phyloP scores from a whole-genome alignment of 179 eudicot genomes.

The Corrigiola litoralis region DNA sequence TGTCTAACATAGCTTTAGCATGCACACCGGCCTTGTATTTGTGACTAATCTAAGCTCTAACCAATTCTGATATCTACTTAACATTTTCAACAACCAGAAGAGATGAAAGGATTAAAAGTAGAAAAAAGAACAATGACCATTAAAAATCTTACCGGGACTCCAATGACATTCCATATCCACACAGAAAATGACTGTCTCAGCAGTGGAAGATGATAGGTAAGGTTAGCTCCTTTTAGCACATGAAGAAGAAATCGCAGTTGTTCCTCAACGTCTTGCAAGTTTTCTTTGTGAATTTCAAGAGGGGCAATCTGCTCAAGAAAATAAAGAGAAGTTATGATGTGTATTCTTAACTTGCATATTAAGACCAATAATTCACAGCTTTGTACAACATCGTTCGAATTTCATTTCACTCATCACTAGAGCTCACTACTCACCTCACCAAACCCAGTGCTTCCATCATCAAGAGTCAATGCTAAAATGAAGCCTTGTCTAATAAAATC shows the following conservation, averaged over 20 bases:
- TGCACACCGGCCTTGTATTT: too few species aligned
- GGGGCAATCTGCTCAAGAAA: constrained; percentile 74
- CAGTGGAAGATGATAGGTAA: constrained; percentile 49
- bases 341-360: background rate
- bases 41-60: too few species aligned
- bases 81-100: background rate
- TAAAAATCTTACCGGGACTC: constrained; percentile 58
- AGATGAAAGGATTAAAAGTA: background rate
- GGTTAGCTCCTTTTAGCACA: constrained; percentile 43
- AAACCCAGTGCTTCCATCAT: constrained; percentile 81
- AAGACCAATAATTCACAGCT: background rate
- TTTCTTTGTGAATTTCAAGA: constrained; percentile 63
- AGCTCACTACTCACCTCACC: constrained; percentile 74
- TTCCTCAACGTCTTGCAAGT: constrained; percentile 69
- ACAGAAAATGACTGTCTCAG: constrained; percentile 65
- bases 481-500: constrained; percentile 70
- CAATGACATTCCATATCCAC: constrained; percentile 76
- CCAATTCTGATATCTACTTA: too few species aligned
- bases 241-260: constrained; percentile 71
- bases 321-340: background rate
- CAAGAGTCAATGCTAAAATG: constrained; percentile 60
- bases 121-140: background rate
- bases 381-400: background rate
- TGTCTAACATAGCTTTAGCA: too few species aligned
- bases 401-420: background rate